A percentile compares a stretch with the other conserved stretches of the same genome.
phyloP scores from a whole-genome alignment of 129 eudicot species.

The Smallanthus sonchifolius region DNA sequence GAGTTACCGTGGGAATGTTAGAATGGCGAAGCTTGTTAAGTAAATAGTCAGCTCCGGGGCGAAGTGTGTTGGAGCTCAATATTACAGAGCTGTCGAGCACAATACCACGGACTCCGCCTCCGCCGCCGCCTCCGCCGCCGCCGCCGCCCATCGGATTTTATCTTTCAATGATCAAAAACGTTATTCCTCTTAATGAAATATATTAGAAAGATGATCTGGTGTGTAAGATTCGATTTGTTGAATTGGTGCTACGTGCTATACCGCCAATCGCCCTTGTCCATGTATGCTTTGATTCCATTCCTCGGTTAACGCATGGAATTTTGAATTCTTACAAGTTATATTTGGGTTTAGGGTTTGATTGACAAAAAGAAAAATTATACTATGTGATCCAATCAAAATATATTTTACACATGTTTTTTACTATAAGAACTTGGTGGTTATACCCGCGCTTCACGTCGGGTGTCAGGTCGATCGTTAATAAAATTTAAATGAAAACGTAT shows the following conservation, averaged over 20 bases:
- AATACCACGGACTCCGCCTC: slow-evolving; percentile 47
- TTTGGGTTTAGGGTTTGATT: too few species aligned
- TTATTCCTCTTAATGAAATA: not conserved
- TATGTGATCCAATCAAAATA: too few species aligned
- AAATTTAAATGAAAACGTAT: too few species aligned
- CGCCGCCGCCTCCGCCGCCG: slow-evolving; percentile 7
- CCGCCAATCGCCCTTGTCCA: not conserved
- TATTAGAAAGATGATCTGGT: not conserved
- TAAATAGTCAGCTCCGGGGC: slow-evolving; percentile 49
- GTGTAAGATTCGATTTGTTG: not conserved
- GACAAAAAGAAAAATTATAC: too few species aligned
- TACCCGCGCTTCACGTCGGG: too few species aligned
- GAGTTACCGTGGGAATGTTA: slow-evolving; percentile 56
- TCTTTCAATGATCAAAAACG: not conserved
- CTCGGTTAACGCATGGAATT: not conserved
- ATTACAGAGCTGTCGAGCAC: slow-evolving; percentile 52
- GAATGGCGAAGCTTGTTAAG: slow-evolving; percentile 72
- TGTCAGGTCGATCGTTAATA: too few species aligned
- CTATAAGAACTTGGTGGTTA: too few species aligned
- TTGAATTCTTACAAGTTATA: too few species aligned
- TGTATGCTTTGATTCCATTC: not conserved
- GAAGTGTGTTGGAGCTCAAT: slow-evolving; percentile 28
- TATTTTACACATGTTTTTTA: too few species aligned
- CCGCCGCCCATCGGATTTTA: not conserved
- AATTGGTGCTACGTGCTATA: not conserved